A percentile compares a stretch with the other conserved stretches of the same genome.
These are phyloP conservation scores for Dissoconium aciculare DNA, from an alignment of 2,329 filamentous ascomycete species.

Conservation along the genomic window DNA sequence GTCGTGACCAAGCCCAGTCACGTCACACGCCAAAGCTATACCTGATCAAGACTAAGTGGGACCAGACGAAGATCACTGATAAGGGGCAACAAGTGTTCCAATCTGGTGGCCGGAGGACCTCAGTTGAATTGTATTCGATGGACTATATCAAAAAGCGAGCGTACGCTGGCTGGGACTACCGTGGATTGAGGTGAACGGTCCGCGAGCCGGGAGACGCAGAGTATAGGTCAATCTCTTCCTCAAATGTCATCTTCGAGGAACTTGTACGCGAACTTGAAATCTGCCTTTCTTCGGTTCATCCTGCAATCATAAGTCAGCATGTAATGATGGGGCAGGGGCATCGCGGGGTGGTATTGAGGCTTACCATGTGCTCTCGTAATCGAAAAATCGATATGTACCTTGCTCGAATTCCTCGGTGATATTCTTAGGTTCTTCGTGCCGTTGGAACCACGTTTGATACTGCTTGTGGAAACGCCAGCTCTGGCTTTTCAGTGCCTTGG, in stretches of 20 bases:
- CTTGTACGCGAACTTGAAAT: conserved; percentile 97
- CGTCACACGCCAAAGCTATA: no score
- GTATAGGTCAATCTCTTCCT: no score
- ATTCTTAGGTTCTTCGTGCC: conserved; percentile 94
- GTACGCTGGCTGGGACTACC: no score
- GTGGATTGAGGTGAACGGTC: conserved; percentile 4
- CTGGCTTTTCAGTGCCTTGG: conserved; percentile 93
- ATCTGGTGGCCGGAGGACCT: no score
- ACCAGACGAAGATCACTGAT: no score
- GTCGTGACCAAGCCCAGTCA: no score
- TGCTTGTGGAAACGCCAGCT: conserved; percentile 99
- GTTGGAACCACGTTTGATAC: conserved; percentile 98
- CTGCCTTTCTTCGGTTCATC: conserved; percentile 97
- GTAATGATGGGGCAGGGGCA: no score
- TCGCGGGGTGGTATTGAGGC: conserved; percentile 26
- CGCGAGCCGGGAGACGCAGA: neutral
- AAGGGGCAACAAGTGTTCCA: no score
- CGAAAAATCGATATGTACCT: conserved; percentile 97
- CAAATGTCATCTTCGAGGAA: conserved; percentile 66
- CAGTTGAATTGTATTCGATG: no score
- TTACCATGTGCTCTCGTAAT: conserved; percentile 98
- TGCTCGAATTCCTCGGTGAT: conserved; percentile 99
- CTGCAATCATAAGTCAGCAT: conserved; percentile 32
- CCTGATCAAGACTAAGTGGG: no score
- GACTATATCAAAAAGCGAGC: no score